Evolutionary conservation across 1,139 yeast genomes (phyloP).

Genomic region (Pichia terricola): DNA sequence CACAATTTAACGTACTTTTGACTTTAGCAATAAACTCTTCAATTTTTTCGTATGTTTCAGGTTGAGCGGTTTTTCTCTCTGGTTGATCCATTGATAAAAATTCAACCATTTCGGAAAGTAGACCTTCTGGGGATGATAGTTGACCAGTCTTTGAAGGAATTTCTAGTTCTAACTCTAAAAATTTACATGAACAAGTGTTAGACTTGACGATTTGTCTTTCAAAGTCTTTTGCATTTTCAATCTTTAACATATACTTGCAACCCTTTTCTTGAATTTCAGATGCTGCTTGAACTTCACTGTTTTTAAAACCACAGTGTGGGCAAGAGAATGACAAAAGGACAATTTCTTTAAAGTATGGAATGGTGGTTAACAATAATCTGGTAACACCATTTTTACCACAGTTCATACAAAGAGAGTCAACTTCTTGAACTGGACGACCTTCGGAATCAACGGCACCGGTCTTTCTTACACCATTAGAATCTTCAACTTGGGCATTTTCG

Average conservation of each 20-base stretch:
- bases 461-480: constrained; percentile 28
- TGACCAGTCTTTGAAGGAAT: constrained; percentile 95
- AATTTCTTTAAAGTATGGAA: constrained; percentile 87
- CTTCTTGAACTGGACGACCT: constrained; percentile 95
- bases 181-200: constrained; percentile 75
- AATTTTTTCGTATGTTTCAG: constrained; percentile 68
- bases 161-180: constrained; percentile 81
- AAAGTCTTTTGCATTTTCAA: constrained; percentile 67
- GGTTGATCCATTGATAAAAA: constrained; percentile 79
- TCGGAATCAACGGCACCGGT: constrained; percentile 73
- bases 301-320: constrained; percentile 87
- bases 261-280: constrained; percentile 86
- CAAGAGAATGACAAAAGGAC: constrained; percentile 94
- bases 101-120: constrained; percentile 72
- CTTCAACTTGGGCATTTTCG: constrained; percentile 7
- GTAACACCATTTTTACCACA: constrained; percentile 84
- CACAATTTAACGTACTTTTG: constrained; percentile 49
- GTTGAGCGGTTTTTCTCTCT: constrained; percentile 59
- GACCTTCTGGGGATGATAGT: constrained; percentile 84
- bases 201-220: constrained; percentile 89
- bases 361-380: constrained; percentile 71
- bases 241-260: constrained; percentile 55
- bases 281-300: constrained; percentile 92
- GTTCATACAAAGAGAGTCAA: constrained; percentile 92
- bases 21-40: constrained; percentile 58